Conservation (phyloP, 2,329 filamentous ascomycete genomes). For the Fusarium compactum region DNA sequence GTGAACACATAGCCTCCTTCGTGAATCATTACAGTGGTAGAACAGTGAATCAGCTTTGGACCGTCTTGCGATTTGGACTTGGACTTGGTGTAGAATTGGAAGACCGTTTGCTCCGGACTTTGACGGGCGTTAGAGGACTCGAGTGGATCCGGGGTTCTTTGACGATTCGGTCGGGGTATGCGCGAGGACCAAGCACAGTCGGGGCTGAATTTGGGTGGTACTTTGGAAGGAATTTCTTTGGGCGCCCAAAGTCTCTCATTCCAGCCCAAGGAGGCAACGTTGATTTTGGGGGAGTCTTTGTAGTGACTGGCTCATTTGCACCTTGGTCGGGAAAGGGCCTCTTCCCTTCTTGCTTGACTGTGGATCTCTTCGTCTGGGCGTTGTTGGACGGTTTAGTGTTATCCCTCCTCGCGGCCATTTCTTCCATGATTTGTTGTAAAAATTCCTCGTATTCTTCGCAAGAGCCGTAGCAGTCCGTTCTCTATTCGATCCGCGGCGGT, state of each 20-base stretch:
- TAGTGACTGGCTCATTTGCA: neutral
- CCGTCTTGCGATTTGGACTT: neutral
- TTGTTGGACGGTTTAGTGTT: neutral
- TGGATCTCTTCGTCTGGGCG: neutral
- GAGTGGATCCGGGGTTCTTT: conserved; percentile 25
- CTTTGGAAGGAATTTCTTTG: neutral
- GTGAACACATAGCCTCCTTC: conserved; percentile 33
- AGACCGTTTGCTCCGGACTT: conserved; percentile 35
- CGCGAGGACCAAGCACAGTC: conserved; percentile 6
- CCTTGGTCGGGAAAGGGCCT: neutral
- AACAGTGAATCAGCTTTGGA: conserved; percentile 28
- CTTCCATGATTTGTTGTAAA: conserved; percentile 28
- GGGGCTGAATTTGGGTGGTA: neutral
- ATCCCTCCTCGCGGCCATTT: neutral
- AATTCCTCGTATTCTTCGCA: conserved; percentile 47
- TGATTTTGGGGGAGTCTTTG: neutral
- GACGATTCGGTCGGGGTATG: conserved; percentile 1
- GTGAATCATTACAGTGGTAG: conserved; percentile 41
- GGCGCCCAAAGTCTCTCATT: conserved; percentile 21
- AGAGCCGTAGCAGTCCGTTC: conserved; percentile 50
- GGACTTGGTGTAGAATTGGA: neutral
- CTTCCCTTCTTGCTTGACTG: neutral
- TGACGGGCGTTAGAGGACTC: conserved; percentile 20
- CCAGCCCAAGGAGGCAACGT: conserved; percentile 25
- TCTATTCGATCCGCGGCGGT: conserved; percentile 60